Evolutionary conservation across 1,284 basidiomycete genomes (phyloP).

Genomic region (Cryptococcus depauperatus): DNA sequence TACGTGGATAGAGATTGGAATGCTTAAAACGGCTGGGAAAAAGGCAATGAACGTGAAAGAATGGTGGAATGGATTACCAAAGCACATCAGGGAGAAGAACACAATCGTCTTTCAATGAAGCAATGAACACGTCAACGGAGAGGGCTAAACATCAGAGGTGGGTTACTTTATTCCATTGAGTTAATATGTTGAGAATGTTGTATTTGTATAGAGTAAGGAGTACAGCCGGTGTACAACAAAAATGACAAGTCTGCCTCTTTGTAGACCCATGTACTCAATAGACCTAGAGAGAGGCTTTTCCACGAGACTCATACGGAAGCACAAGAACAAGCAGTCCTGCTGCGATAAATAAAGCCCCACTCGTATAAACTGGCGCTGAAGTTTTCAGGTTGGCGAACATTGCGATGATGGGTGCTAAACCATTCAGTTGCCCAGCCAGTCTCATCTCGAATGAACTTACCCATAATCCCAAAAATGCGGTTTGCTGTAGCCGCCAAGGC

Average conservation of each 20-base stretch:
- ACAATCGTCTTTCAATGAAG: too few relatives aligned
- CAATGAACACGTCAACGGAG: too few relatives aligned
- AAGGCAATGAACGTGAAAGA: conserved; percentile 48
- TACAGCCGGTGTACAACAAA: too few relatives aligned
- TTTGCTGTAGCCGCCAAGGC: conserved; percentile 54
- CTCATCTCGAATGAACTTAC: conserved; percentile 10
- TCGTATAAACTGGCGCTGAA: conserved; percentile 61
- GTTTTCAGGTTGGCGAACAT: conserved; percentile 41
- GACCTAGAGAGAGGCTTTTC: conserved; percentile 57
- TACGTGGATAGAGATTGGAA: conserved; percentile 50
- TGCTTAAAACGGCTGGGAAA: conserved; percentile 55
- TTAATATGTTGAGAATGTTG: too few relatives aligned
- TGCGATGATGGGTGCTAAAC: conserved; percentile 31
- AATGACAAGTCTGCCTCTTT: too few relatives aligned
- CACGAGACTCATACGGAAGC: conserved; percentile 63
- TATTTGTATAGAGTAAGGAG: too few relatives aligned
- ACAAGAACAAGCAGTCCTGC: conserved; percentile 57
- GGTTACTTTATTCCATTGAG: too few relatives aligned
- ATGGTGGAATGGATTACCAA: conserved; percentile 57
- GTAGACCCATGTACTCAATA: too few relatives aligned
- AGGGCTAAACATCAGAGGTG: too few relatives aligned
- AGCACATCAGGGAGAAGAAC: conserved; percentile 15
- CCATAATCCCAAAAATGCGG: conserved; percentile 50
- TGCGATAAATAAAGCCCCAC: conserved; percentile 57
- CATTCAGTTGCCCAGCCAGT: not conserved